Percentiles rank a stretch among this genome's conserved stretches.
These are phyloP conservation scores for Trypanosoma grayi DNA, from an alignment of 208 protist genomes.

Conservation along the genomic window DNA sequence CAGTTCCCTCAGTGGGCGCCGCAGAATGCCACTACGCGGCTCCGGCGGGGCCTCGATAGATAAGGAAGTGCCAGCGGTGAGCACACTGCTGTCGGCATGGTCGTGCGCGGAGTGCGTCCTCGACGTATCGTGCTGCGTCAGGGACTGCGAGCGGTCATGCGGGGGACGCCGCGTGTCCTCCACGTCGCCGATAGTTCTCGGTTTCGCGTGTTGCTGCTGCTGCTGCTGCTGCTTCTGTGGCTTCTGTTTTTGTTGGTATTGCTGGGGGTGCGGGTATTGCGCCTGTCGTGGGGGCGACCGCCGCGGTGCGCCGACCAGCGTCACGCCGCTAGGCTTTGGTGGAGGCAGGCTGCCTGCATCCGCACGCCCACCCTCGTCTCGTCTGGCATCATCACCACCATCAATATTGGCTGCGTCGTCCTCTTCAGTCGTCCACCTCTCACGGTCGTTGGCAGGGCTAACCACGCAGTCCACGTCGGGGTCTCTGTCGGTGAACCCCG, in stretches of 20 bases:
- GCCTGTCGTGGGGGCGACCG: background rate
- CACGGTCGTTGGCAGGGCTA: slow-evolving; percentile 3
- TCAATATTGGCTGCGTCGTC: too few relatives aligned
- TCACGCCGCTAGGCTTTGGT: background rate
- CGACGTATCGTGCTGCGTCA: background rate
- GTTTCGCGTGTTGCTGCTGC: background rate
- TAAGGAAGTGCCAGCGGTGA: background rate
- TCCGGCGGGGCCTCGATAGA: slow-evolving; percentile 6
- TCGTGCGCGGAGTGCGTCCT: background rate
- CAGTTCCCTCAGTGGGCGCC: slow-evolving; percentile 43
- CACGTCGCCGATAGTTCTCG: background rate
- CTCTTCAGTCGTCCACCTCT: background rate
- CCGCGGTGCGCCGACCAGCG: background rate
- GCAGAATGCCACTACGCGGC: slow-evolving; percentile 33
- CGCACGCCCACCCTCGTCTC: background rate
- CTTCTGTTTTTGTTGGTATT: too few relatives aligned
- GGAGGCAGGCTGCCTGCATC: background rate
- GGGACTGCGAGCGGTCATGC: background rate
- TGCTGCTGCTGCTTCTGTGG: background rate
- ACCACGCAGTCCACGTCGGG: slow-evolving; percentile 19
- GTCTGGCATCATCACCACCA: too few relatives aligned
- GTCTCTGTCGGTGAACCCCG: slow-evolving; percentile 49
- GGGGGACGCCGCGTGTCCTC: background rate
- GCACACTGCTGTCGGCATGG: slow-evolving; percentile 1
- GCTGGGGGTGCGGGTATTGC: too few relatives aligned